Evolutionary conservation across 257 asterid species (phyloP).

Genomic region (Craterostigma plantagineum): DNA sequence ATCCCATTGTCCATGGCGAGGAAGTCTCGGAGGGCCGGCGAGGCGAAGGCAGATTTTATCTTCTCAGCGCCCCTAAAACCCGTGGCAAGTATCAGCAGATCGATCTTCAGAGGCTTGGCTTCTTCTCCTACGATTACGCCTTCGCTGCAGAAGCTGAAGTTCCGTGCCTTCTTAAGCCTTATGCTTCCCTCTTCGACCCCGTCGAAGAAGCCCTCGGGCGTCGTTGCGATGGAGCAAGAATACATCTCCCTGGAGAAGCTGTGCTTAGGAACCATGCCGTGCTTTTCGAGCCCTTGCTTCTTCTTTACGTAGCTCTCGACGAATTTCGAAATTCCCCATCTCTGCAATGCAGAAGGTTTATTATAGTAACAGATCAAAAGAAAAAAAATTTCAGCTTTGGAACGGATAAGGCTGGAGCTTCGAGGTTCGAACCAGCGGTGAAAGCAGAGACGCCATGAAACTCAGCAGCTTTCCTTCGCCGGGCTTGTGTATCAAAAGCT

Average conservation of each 20-base stretch:
- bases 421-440: constrained; percentile 30
- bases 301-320: constrained; percentile 32
- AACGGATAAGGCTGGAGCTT: too few relatives aligned
- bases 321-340: constrained; percentile 42
- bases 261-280: constrained; percentile 34
- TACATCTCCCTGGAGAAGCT: constrained; percentile 20
- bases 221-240: constrained; percentile 20
- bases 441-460: constrained; percentile 25
- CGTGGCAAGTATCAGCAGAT: constrained; percentile 37
- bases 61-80: constrained; percentile 28
- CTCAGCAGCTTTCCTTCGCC: constrained; percentile 26
- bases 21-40: background rate
- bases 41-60: background rate
- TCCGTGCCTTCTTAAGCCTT: constrained; percentile 16
- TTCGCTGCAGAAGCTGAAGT: constrained; percentile 17
- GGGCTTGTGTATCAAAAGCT: constrained; percentile 63
- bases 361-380: too few relatives aligned
- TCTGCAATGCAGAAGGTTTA: constrained; percentile 10
- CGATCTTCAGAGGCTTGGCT: constrained; percentile 19
- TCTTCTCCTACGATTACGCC: constrained; percentile 26
- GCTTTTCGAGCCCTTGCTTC: constrained; percentile 33
- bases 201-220: constrained; percentile 24
- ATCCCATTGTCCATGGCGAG: background rate
- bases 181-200: constrained; percentile 48
- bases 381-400: too few relatives aligned